Conservation (phyloP, 805 yeast species). For the Wickerhamiella azyma region DNA sequence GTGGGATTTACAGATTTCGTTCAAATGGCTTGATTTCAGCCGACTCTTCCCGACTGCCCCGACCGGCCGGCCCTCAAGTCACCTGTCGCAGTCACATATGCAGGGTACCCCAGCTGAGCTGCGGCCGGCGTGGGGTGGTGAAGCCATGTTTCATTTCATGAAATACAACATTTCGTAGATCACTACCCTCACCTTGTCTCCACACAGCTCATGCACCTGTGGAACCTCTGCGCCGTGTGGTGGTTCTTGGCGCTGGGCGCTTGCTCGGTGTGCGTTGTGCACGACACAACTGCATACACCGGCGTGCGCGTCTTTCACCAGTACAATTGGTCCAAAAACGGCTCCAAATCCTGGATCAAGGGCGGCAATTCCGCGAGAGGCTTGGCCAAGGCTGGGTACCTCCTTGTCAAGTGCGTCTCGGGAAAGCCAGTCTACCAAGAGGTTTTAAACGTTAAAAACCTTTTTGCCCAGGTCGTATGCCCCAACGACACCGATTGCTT, state of each 20-base stretch:
- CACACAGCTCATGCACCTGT: background rate
- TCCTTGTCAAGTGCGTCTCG: background rate
- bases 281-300: constrained; percentile 4
- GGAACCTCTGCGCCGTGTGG: background rate
- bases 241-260: background rate
- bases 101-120: too few species aligned
- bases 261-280: background rate
- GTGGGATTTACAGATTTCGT: too few species aligned
- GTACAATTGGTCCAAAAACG: background rate
- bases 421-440: background rate
- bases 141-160: too few species aligned
- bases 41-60: too few species aligned
- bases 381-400: background rate
- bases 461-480: background rate
- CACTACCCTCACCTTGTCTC: background rate
- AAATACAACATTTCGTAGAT: too few species aligned
- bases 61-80: too few species aligned
- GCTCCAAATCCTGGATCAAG: background rate
- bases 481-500: background rate
- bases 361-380: too few species aligned
- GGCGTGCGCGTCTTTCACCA: constrained; percentile 2
- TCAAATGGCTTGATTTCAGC: too few species aligned
- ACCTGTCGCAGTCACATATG: too few species aligned
- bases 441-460: background rate
- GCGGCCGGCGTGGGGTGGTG: too few species aligned